These are phyloP conservation scores for Euclidium syriacum DNA, from an alignment of 345 rosid genomes.

Conservation along the genomic window DNA sequence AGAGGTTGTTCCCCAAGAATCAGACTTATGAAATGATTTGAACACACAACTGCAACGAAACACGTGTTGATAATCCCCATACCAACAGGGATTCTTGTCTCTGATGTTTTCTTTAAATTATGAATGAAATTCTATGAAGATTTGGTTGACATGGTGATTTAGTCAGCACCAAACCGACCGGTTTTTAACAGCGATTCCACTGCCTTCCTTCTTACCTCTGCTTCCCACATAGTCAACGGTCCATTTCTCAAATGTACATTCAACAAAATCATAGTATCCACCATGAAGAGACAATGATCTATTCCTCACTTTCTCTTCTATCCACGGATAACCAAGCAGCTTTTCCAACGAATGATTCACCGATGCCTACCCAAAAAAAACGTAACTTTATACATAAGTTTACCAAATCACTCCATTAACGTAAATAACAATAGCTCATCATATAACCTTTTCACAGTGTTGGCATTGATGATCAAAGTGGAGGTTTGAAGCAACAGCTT, in stretches of 20 bases:
- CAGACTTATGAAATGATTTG: not conserved
- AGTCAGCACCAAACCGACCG: conserved; percentile 58
- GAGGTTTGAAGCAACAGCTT: conserved; percentile 55
- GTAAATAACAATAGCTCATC: not conserved
- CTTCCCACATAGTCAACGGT: conserved; percentile 61
- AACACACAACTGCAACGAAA: conserved; percentile 18
- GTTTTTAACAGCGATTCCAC: conserved; percentile 43
- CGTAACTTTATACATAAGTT: not conserved
- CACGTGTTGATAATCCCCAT: not conserved
- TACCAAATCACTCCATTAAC: not conserved
- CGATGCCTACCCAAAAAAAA: conserved; percentile 66
- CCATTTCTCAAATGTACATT: conserved; percentile 96
- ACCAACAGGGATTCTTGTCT: not conserved
- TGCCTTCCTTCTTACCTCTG: conserved; percentile 37
- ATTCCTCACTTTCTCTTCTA: conserved; percentile 66
- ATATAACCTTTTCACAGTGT: conserved; percentile 99
- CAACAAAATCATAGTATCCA: conserved; percentile 77
- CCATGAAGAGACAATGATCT: conserved; percentile 72
- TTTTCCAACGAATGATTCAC: conserved; percentile 62
- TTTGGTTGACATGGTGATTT: not conserved
- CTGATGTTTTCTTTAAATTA: conserved; percentile 12
- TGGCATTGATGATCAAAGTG: conserved; percentile 79
- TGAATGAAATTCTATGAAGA: conserved; percentile 7
- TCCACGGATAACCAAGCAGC: conserved; percentile 91
- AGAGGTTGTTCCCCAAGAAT: not conserved